These are phyloP conservation scores for Westerdykella ornata DNA, from an alignment of 2,329 filamentous ascomycete species.

Conservation along the genomic window DNA sequence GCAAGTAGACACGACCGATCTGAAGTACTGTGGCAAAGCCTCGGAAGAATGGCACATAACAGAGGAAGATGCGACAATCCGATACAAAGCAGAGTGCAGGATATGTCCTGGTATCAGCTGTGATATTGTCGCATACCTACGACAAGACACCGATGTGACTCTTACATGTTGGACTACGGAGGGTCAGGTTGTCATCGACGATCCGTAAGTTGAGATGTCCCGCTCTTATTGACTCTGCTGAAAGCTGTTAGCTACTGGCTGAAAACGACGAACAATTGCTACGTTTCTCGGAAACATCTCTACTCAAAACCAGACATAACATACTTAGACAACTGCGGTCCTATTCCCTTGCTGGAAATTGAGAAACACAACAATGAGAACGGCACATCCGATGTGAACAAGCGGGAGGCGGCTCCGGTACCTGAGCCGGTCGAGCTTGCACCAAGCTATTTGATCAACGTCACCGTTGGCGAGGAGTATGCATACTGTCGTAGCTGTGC, in stretches of 20 bases:
- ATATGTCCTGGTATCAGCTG: constrained; percentile 19
- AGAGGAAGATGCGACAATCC: constrained; percentile 15
- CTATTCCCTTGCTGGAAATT: constrained; percentile 21
- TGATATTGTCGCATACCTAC: constrained; percentile 18
- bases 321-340: constrained; percentile 24
- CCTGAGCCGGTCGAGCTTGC: constrained; percentile 4
- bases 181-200: constrained; percentile 22
- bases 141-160: constrained; percentile 22
- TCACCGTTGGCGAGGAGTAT: constrained; percentile 26
- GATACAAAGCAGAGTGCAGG: constrained; percentile 26
- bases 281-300: constrained; percentile 22
- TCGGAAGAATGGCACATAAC: constrained; percentile 24
- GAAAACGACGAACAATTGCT: constrained; percentile 30
- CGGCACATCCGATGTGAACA: constrained; percentile 16
- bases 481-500: constrained; percentile 20
- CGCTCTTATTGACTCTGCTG: neutral
- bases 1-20: constrained; percentile 14
- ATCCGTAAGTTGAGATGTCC: constrained; percentile 14
- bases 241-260: constrained; percentile 16
- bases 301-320: constrained; percentile 19
- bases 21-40: constrained; percentile 21
- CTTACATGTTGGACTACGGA: constrained; percentile 26
- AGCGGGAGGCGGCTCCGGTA: constrained; percentile 5
- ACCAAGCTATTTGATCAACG: constrained; percentile 22
- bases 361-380: constrained; percentile 19